These are phyloP conservation scores for Nicotiana undulata DNA, from an alignment of 257 asterid genomes.

Conservation along the genomic window DNA sequence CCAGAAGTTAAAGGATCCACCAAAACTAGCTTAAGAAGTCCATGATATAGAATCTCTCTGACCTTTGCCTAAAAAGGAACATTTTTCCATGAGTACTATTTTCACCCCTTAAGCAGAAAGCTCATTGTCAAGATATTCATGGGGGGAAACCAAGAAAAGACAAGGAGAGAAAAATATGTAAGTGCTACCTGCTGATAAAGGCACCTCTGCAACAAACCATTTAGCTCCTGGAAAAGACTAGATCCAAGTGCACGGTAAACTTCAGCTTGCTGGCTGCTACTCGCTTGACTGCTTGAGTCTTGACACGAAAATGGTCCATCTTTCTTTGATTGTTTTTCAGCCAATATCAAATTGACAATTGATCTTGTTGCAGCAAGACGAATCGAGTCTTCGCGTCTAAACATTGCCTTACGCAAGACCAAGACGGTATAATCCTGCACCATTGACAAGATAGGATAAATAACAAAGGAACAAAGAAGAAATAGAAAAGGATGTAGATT, in stretches of 20 bases:
- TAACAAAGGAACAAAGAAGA: not conserved
- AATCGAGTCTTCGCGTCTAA: conserved; percentile 70
- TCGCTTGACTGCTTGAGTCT: conserved; percentile 90
- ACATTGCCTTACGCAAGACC: conserved; percentile 83
- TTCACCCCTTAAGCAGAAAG: not conserved
- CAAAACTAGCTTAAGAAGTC: conserved; percentile 70
- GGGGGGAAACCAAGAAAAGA: not conserved
- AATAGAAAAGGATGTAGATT: not conserved
- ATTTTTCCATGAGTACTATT: not conserved
- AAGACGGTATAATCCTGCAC: conserved; percentile 62
- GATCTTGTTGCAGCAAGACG: conserved; percentile 66
- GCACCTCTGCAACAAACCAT: conserved; percentile 81
- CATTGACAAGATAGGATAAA: conserved; percentile 9
- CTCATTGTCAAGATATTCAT: not conserved
- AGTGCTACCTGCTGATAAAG: conserved; percentile 72
- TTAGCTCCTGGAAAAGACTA: conserved; percentile 71
- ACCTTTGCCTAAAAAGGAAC: conserved; percentile 50
- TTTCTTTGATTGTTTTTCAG: conserved; percentile 49
- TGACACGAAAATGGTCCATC: conserved; percentile 59
- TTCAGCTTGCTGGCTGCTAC: conserved; percentile 82
- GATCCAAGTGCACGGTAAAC: conserved; percentile 28
- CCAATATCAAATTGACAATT: conserved; percentile 59
- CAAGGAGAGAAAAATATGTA: conserved; percentile 9
- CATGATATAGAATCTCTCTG: conserved; percentile 57
- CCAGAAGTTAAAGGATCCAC: conserved; percentile 60